Base-by-base conservation (phyloP, 2,329 filamentous ascomycete species). In the Epichloe aotearoae region DNA sequence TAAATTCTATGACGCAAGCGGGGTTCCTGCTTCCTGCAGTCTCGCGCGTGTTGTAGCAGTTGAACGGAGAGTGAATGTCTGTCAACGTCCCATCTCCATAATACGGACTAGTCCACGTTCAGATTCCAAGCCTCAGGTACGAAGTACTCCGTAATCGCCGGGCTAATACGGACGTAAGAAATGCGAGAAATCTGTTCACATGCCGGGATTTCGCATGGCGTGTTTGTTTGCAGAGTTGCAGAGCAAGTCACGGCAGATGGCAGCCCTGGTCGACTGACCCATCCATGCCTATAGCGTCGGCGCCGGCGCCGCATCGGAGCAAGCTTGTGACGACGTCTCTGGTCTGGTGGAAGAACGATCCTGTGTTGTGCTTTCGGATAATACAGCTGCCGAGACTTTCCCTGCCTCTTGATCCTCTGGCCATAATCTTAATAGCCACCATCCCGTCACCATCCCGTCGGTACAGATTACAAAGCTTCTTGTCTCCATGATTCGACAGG, bases 1-100 rank as follows among this genome's bases (percentile, higher is more conserved):
- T 26, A 34, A 15, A 10, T 10, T 20, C 51, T 40, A 51, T 53
- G 52, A 53, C 52, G 52, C 52, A 53, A 49, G 52, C 50, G 50
- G 50, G 50, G 50, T 34, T 19, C n/a, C 14, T 38, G 19, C 17
- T 19, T 41, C 23, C 23, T 11, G 4, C 39, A n/a, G 4, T 7
- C 5, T 12, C 36, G 23, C 23, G 23, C 23, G 23, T 26, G 23
- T 26, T 26, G 6, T 26, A 26, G 23, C 23, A 26, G 23, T 26
- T 26, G 7, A 30, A 30, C 10, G 26, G 26, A 8, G 3, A 30
- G 3, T 30, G 8, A 30, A 30, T 30, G 3, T 30, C 26, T 30
- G 26, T 10, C 26, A 30, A 30, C 26, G 7, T 10, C 26, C 8
- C 23, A 10, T 30, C 8, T 8, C 26, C 26, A 10, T 10, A 30